Evolutionary conservation across 2,329 filamentous ascomycete species (phyloP).

Genomic region (Penicillium sp.): DNA sequence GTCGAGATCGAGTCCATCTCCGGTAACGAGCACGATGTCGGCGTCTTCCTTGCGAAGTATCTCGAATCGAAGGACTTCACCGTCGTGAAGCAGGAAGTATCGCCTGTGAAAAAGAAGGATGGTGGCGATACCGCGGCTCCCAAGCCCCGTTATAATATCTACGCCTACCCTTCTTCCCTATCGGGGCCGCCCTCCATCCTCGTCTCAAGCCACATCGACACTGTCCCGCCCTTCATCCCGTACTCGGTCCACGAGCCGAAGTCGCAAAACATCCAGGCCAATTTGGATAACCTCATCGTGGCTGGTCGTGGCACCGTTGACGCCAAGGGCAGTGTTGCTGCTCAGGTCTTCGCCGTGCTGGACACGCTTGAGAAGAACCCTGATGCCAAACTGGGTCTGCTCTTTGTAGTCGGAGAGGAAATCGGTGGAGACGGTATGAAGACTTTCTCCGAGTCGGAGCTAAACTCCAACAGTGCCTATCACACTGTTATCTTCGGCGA

Average conservation of each 20-base stretch:
- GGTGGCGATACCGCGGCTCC: background rate
- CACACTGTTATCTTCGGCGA: slow-evolving; percentile 84
- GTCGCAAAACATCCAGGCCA: slow-evolving; percentile 2
- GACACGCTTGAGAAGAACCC: slow-evolving; percentile 43
- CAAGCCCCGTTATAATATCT: slow-evolving; percentile 63
- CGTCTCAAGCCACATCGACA: slow-evolving; percentile 74
- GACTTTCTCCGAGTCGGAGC: slow-evolving; percentile 42
- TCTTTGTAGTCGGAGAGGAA: slow-evolving; percentile 79
- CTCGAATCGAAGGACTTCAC: slow-evolving; percentile 58
- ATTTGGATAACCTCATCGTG: slow-evolving; percentile 34
- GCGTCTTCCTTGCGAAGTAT: slow-evolving; percentile 63
- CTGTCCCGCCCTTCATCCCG: slow-evolving; percentile 50
- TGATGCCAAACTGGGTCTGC: slow-evolving; percentile 45
- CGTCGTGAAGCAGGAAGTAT: slow-evolving; percentile 54
- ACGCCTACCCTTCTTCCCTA: slow-evolving; percentile 53
- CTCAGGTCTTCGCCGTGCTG: slow-evolving; percentile 42
- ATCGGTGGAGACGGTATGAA: slow-evolving; percentile 75
- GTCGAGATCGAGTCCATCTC: slow-evolving; percentile 68
- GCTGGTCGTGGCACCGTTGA: slow-evolving; percentile 46
- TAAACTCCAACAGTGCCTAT: slow-evolving; percentile 50
- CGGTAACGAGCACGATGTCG: slow-evolving; percentile 64
- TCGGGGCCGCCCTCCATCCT: slow-evolving; percentile 28
- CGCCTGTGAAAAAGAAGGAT: slow-evolving; percentile 15
- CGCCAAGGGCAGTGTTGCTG: slow-evolving; percentile 46
- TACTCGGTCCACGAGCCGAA: slow-evolving; percentile 49